These are phyloP conservation scores for Verticillium albo-atrum DNA, from an alignment of 2,329 filamentous ascomycete genomes.

Conservation along the genomic window DNA sequence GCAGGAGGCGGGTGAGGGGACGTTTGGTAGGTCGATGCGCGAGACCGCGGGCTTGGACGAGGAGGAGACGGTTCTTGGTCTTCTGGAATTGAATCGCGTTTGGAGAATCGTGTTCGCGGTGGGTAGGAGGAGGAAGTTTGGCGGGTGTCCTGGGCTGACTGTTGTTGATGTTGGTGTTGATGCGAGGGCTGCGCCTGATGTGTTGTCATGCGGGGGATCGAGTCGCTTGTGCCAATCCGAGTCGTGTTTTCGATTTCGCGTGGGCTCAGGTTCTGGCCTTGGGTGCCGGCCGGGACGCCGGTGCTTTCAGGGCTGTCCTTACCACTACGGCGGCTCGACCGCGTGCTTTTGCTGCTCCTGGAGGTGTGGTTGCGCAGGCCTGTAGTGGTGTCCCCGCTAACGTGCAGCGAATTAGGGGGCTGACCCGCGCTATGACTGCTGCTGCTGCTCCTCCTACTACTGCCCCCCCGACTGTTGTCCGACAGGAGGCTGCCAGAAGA, in stretches of 20 bases:
- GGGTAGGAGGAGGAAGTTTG: slow-evolving; percentile 2
- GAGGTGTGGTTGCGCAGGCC: slow-evolving; percentile 2
- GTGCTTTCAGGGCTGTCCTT: not conserved
- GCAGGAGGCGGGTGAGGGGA: slow-evolving; percentile 15
- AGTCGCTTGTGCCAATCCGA: not conserved
- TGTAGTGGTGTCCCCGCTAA: slow-evolving; percentile 1
- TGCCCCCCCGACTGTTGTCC: not conserved
- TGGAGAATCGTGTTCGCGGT: slow-evolving; percentile 10
- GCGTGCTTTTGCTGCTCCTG: slow-evolving; percentile 6
- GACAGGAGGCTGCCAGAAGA: not conserved
- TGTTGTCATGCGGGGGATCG: slow-evolving; percentile 3
- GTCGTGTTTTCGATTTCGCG: slow-evolving; percentile 1
- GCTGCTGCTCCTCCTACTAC: slow-evolving; percentile 1
- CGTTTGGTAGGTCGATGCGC: slow-evolving; percentile 32
- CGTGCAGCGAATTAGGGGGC: not conserved
- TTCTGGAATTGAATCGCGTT: slow-evolving; percentile 8
- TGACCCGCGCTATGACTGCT: not conserved
- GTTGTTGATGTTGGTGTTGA: slow-evolving; percentile 2
- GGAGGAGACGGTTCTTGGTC: slow-evolving; percentile 12
- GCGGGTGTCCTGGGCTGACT: not conserved
- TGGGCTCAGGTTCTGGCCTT: not conserved
- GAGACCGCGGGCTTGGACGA: slow-evolving; percentile 17
- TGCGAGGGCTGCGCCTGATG: slow-evolving; percentile 2
- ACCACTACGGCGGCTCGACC: not conserved
- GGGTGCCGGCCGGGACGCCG: not conserved